A percentile compares a stretch with the other conserved stretches of the same genome.
Evolutionary conservation across 1,284 basidiomycete genomes (phyloP).

Genomic region (Omphalotus olearius): DNA sequence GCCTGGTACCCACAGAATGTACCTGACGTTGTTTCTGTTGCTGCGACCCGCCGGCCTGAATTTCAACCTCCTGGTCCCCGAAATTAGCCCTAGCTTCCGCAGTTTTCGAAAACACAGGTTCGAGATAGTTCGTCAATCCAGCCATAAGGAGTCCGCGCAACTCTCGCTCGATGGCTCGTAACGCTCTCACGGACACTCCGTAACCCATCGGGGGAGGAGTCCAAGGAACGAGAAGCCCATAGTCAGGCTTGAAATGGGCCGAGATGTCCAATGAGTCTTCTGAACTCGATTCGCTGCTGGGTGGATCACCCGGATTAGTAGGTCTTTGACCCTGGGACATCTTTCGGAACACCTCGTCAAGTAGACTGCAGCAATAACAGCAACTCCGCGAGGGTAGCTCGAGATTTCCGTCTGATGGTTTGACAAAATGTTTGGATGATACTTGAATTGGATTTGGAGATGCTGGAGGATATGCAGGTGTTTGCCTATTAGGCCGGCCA

Average conservation of each 20-base stretch:
- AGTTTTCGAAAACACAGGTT: conserved; percentile 1
- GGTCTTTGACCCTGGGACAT: no score
- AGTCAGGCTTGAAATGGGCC: conserved; percentile 3
- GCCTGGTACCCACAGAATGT: background rate
- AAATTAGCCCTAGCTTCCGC: conserved; percentile 2
- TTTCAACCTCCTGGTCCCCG: background rate
- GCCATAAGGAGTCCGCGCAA: conserved; percentile 6
- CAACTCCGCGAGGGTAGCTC: conserved; percentile 7
- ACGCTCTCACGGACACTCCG: conserved; percentile 7
- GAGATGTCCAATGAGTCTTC: background rate
- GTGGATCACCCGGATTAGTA: background rate
- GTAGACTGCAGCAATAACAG: conserved; percentile 18
- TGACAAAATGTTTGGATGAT: background rate
- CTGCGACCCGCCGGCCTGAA: background rate
- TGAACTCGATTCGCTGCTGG: background rate
- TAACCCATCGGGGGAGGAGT: conserved; percentile 16
- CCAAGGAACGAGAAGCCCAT: conserved; percentile 14
- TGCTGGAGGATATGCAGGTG: background rate
- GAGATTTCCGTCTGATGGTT: background rate
- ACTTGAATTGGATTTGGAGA: background rate
- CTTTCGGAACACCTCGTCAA: conserved; percentile 9
- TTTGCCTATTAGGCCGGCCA: background rate
- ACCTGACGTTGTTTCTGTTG: no score
- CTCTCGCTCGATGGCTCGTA: conserved; percentile 8
- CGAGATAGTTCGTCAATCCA: background rate